phyloP scores from a whole-genome alignment of 345 rosid genomes.

The Anacardium occidentale region DNA sequence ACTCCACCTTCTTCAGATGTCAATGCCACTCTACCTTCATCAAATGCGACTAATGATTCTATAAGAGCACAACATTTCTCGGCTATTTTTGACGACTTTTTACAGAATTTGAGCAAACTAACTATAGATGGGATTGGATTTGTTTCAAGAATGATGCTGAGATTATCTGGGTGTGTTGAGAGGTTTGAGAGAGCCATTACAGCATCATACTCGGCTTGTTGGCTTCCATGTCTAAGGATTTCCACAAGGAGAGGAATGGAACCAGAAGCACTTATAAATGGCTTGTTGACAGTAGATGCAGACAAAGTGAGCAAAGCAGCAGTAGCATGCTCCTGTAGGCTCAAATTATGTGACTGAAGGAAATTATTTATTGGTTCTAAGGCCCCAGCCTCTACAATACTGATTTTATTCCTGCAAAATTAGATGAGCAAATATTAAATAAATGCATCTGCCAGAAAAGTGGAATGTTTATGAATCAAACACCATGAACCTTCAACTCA shows the following conservation, averaged over 20 bases:
- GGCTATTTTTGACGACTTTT: slow-evolving; percentile 77
- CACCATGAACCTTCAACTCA: too few relatives aligned
- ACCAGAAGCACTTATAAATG: slow-evolving; percentile 65
- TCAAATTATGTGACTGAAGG: slow-evolving; percentile 52
- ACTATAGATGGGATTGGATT: slow-evolving; percentile 62
- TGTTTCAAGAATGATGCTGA: slow-evolving; percentile 46
- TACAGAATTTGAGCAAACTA: slow-evolving; percentile 60
- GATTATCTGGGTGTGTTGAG: slow-evolving; percentile 59
- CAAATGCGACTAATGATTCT: slow-evolving; percentile 71
- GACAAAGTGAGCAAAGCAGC: slow-evolving; percentile 89
- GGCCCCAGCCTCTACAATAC: slow-evolving; percentile 88
- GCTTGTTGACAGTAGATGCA: slow-evolving; percentile 76
- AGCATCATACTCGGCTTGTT: slow-evolving; percentile 75
- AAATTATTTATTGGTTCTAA: slow-evolving; percentile 70
- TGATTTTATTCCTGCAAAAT: slow-evolving; percentile 76
- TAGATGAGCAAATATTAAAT: slow-evolving; percentile 12
- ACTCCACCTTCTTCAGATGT: slow-evolving; percentile 79
- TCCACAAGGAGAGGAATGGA: slow-evolving; percentile 81
- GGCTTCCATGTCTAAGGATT: slow-evolving; percentile 63
- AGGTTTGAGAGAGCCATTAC: slow-evolving; percentile 84
- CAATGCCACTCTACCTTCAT: slow-evolving; percentile 64
- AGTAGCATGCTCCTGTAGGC: slow-evolving; percentile 74
- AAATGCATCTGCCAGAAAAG: slow-evolving; percentile 1
- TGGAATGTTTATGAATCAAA: background rate
- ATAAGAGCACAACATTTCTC: slow-evolving; percentile 81